These are phyloP conservation scores for Kwoniella botswanensis DNA, from an alignment of 768 basidiomycete species.

Conservation along the genomic window DNA sequence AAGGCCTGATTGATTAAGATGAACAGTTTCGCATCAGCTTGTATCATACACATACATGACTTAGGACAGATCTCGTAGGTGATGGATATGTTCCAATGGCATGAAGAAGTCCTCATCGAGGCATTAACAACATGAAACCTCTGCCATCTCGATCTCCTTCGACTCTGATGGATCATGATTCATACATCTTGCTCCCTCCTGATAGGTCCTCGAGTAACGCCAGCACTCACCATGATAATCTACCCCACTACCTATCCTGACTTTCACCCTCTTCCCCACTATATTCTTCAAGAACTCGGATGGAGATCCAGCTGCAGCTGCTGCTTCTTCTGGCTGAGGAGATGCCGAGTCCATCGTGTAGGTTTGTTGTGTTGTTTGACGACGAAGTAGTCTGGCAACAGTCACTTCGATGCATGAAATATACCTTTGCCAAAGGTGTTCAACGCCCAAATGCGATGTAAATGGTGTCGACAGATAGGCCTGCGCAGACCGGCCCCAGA, in stretches of 20 bases:
- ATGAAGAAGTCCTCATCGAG: too few relatives aligned
- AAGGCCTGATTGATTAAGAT: constrained; percentile 66
- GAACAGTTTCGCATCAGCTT: too few relatives aligned
- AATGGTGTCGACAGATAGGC: background rate
- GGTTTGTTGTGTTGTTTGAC: background rate
- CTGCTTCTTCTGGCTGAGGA: constrained; percentile 38
- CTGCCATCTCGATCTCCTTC: background rate
- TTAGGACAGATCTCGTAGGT: background rate
- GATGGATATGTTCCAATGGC: background rate
- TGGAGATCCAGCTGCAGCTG: constrained; percentile 69
- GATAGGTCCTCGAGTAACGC: background rate
- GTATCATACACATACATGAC: background rate
- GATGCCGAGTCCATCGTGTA: constrained; percentile 42
- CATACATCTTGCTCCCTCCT: background rate
- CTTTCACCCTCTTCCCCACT: constrained; percentile 93
- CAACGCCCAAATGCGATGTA: background rate
- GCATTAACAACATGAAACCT: background rate
- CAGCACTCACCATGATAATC: constrained; percentile 81
- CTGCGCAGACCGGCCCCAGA: background rate
- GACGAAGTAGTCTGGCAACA: background rate
- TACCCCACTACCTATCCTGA: constrained; percentile 86
- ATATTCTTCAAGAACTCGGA: constrained; percentile 94
- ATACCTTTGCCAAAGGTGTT: background rate
- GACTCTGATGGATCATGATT: background rate
- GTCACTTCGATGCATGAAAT: background rate